Percentiles rank a stretch among this genome's conserved stretches.
phyloP scores from a whole-genome alignment of 2,329 filamentous ascomycete species.

The Colletotrichum paranaense region DNA sequence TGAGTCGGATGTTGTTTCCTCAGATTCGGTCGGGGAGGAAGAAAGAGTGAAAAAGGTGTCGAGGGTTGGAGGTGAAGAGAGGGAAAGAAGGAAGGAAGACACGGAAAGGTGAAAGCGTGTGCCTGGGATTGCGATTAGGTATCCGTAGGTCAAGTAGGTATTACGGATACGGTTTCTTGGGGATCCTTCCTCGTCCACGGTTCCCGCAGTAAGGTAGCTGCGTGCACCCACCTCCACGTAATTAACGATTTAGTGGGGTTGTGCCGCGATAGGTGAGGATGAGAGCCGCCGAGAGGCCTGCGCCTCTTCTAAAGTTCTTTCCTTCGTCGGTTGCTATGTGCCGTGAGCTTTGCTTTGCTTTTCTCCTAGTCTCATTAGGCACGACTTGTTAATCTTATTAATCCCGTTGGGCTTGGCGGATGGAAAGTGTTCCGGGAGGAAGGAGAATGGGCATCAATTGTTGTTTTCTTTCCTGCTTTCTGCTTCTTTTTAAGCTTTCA shows the following conservation, averaged over 20 bases:
- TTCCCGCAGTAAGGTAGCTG: constrained; percentile 6
- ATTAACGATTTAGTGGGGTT: constrained; percentile 27
- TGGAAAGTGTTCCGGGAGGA: not conserved
- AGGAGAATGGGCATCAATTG: not conserved
- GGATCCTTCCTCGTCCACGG: constrained; percentile 12
- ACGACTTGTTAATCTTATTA: not conserved
- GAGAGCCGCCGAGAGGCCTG: constrained; percentile 29
- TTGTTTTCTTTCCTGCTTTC: not conserved
- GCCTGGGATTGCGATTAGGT: constrained; percentile 18
- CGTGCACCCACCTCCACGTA: constrained; percentile 28
- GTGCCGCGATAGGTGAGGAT: constrained; percentile 3
- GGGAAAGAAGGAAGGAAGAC: constrained; percentile 2
- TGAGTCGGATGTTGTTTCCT: not conserved
- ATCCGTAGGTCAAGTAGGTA: constrained; percentile 4
- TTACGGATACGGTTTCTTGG: not conserved
- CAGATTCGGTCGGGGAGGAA: not conserved
- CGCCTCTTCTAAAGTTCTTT: constrained; percentile 15
- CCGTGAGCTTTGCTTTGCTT: not conserved
- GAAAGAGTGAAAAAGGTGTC: not conserved
- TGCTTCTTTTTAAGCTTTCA: not conserved
- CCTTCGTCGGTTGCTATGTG: not conserved
- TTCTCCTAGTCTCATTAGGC: not conserved
- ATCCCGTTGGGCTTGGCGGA: not conserved
- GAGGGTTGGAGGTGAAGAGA: not conserved
- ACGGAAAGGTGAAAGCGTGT: constrained; percentile 8